These are phyloP conservation scores for Nannochloropsis granulata DNA, from an alignment of 108 stramenopile species.

Conservation along the genomic window DNA sequence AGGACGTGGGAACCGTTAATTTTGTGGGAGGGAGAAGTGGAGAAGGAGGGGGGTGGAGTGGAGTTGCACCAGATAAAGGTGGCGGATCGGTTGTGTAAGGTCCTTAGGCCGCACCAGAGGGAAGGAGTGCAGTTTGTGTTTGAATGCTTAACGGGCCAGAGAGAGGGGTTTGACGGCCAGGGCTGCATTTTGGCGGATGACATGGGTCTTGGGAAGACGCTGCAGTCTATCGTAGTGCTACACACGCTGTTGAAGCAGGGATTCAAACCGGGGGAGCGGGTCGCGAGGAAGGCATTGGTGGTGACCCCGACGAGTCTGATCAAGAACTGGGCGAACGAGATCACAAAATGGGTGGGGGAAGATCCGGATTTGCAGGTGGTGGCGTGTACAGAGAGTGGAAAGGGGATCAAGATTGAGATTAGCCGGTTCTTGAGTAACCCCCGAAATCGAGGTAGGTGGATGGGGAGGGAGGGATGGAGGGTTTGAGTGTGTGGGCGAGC, in stretches of 20 bases:
- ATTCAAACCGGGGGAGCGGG: constrained; percentile 55
- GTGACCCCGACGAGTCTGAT: constrained; percentile 91
- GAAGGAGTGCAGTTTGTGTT: constrained; percentile 94
- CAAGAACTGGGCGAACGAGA: constrained; percentile 97
- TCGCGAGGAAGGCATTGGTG: constrained; percentile 73
- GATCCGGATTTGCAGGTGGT: constrained; percentile 26
- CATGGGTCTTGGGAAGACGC: constrained; percentile 74
- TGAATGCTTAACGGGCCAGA: constrained; percentile 82
- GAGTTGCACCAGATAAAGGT: constrained; percentile 47
- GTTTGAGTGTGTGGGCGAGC: not conserved
- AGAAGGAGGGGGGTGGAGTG: not conserved
- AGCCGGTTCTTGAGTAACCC: not conserved
- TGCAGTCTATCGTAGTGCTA: constrained; percentile 78
- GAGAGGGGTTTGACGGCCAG: constrained; percentile 26
- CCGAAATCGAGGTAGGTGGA: not conserved
- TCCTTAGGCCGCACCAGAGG: constrained; percentile 90
- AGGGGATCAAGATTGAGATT: not conserved
- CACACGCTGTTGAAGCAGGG: constrained; percentile 86
- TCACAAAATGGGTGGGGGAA: constrained; percentile 77
- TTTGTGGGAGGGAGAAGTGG: constrained; percentile 21
- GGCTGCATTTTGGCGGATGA: constrained; percentile 87
- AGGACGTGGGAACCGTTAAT: constrained; percentile 20
- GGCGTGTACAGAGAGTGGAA: constrained; percentile 60
- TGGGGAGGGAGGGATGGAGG: not conserved
- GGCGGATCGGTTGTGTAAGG: constrained; percentile 76